Base-by-base conservation (phyloP, 768 basidiomycete species). In the Rossbeevera mucosa region DNA sequence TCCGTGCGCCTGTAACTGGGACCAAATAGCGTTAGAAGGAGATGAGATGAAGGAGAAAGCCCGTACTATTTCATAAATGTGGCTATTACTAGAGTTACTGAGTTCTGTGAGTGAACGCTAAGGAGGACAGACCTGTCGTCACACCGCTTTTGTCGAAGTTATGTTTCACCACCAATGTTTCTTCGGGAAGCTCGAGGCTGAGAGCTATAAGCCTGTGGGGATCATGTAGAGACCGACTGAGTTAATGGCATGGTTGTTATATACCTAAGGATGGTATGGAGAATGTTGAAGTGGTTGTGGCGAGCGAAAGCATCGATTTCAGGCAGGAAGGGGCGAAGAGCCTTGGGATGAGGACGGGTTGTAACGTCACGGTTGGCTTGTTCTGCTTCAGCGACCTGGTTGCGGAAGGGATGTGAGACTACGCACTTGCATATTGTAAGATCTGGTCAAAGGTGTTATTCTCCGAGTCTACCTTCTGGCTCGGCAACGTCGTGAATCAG, bases 371-470 rank as follows among this genome's bases (percentile, higher is more conserved):
- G 71, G 53, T 81, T 74, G 40, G 45, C 4, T 24, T 5, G 41
- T 6, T 21, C 13, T n/a, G 80, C 82, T 82, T 36, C 25, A 43
- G 16, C 4, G 2, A 11, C 44, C 7, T 53, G 9, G 7, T 11
- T 1, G 13, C 13, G 7, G 22, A 20, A 1, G 29, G 2, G n/a
- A 46, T n/a, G 20, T 16, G 20, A 30, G 47, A 21, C 22, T 1
- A 63, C 77, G 28, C 51, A 84, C 82, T 68, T 56, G 76, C 79
- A 58, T 85, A 85, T 31, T 80, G 74, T 55, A 85, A 83, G 18
- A 85, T 66, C 56, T 85, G 80, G 60, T 86, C 84, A n/a, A 62
- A 73, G 26, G 86, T 77, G 5, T 81, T 80, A n/a, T 54, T 55
- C 0, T 55, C 50, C 5, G 74, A 71, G 42, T 78, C 79, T 21